Evolutionary conservation across 202 grass and related monocot species (phyloP), one percentile per base, ranked within the genome.

Genomic region (Setaria italica): DNA sequence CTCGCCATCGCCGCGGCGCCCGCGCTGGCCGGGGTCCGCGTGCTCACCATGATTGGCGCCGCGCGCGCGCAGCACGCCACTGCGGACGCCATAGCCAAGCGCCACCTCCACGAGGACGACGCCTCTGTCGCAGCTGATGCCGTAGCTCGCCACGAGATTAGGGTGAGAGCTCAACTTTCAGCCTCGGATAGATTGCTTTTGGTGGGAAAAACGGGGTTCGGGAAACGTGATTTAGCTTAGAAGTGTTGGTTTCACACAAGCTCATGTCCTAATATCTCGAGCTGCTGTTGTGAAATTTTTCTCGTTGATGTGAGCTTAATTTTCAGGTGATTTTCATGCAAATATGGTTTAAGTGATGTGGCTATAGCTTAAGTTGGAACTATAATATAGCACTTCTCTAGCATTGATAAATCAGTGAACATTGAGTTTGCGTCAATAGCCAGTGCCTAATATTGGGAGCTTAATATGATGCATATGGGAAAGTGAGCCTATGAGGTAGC

Each of bases 41-140:
- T 98, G 84, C 59, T 94, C 79, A 43, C 84, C 82, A 98, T 98
- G 96, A 80, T 94, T 4, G 86, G 90, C 60, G 82, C 91, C 42
- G 96, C 91, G 25, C 86, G 86, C 67, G 93, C 93, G 29, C 96
- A 99, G 85, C 91, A 95, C 65, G 91, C 92, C 74, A 92, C 96
- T 6, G 96, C 96, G n/a, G 93, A 95, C 65, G 86, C 88, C 67
- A 95, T 99, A 43, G 86, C 91, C 70, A 90, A 69, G 35, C 86
- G 59, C 73, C 88, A 89, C 85, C 85, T 92, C 82, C 74, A 88
- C 81, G 92, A 94, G 80, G 17, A 30, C 41, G 90, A 75, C 25
- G 90, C 72, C 67, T 94, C 91, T 30, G 78, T 95, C 11, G 78
- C 93, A 9, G 84, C 88, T 41, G 96, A 95, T 57, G 90, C 90